phyloP scores from a whole-genome alignment of 768 basidiomycete genomes.

The Hygrocybe coccinea region DNA sequence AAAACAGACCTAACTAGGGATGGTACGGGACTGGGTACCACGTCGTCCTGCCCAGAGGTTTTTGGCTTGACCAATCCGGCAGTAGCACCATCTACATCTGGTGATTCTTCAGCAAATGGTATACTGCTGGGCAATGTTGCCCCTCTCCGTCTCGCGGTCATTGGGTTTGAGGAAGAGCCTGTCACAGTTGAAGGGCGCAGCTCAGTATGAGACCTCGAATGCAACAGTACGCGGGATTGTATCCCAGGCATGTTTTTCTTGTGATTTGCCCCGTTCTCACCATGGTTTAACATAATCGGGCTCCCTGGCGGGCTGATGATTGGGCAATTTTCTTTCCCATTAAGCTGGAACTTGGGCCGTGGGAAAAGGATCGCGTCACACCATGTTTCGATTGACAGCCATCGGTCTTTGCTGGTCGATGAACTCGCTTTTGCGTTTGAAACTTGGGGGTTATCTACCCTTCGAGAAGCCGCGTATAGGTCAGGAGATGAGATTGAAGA shows the following conservation, averaged over 20 bases:
- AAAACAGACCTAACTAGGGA: constrained; percentile 48
- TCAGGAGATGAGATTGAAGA: constrained; percentile 8
- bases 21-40: constrained; percentile 56
- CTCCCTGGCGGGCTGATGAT: constrained; percentile 49
- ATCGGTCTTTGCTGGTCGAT: constrained; percentile 42
- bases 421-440: constrained; percentile 1
- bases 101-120: background rate
- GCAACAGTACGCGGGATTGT: constrained; percentile 43
- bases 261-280: background rate
- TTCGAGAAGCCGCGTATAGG: constrained; percentile 4
- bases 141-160: background rate
- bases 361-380: constrained; percentile 78
- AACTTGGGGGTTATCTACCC: background rate
- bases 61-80: constrained; percentile 39
- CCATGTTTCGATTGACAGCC: constrained; percentile 74
- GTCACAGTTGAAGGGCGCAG: constrained; percentile 14
- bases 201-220: constrained; percentile 45
- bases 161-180: background rate
- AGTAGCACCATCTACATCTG: constrained; percentile 11
- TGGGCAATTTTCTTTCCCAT: constrained; percentile 21
- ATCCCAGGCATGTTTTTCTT: constrained; percentile 6
- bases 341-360: constrained; percentile 61
- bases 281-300: constrained; percentile 25
- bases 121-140: constrained; percentile 1
- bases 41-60: constrained; percentile 57